phyloP scores from a whole-genome alignment of 2,329 filamentous ascomycete genomes.

The Fragosphaeria purpurea region DNA sequence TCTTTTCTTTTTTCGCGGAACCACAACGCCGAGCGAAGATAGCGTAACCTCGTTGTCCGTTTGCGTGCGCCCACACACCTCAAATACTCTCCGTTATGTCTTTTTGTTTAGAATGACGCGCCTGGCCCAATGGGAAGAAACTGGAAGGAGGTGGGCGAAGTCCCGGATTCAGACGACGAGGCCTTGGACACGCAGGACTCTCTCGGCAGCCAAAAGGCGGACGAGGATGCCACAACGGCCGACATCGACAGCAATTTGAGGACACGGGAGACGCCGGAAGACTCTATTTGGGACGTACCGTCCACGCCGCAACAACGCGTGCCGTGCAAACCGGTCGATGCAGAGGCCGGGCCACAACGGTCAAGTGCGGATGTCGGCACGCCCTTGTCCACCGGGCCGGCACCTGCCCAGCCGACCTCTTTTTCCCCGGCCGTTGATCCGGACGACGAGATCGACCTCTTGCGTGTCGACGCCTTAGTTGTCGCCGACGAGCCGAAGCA shows the following conservation, averaged over 20 bases:
- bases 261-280: no score
- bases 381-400: background rate
- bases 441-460: conserved; percentile 12
- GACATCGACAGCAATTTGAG: no score
- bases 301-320: no score
- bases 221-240: background rate
- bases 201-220: background rate
- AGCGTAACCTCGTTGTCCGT: no score
- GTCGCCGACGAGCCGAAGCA: no score
- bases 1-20: no score
- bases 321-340: no score
- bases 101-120: conserved; percentile 19
- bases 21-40: background rate
- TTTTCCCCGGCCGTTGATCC: background rate
- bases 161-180: conserved; percentile 35
- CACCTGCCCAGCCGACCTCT: background rate
- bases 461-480: no score
- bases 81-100: no score
- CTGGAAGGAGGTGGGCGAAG: conserved; percentile 34
- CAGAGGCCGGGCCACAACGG: background rate
- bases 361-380: background rate
- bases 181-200: conserved; percentile 24
- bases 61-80: no score
- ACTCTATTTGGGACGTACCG: no score
- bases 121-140: conserved; percentile 25